phyloP scores from a whole-genome alignment of 768 basidiomycete genomes.

The Wakefieldia striispora region DNA sequence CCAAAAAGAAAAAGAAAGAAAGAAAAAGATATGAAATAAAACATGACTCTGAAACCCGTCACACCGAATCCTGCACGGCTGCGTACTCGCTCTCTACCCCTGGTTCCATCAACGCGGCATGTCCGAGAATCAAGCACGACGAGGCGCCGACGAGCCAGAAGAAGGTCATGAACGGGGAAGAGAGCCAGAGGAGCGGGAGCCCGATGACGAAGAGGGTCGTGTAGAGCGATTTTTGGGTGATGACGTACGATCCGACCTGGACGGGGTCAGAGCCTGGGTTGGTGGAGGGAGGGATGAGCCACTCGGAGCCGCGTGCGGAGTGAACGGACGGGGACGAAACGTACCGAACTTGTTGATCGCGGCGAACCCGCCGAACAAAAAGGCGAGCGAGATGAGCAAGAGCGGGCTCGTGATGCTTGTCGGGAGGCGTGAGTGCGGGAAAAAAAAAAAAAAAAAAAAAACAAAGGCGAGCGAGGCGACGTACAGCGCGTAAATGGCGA shows the following conservation, averaged over 20 bases:
- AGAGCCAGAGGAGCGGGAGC: slow-evolving; percentile 78
- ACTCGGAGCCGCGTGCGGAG: background rate
- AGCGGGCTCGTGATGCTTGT: slow-evolving; percentile 83
- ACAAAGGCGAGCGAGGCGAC: too few species aligned
- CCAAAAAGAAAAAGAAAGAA: background rate
- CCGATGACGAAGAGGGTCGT: slow-evolving; percentile 88
- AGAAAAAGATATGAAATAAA: background rate
- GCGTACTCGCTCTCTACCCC: slow-evolving; percentile 95
- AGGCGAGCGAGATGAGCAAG: slow-evolving; percentile 78
- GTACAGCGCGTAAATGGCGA: slow-evolving; percentile 87
- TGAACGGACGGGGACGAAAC: slow-evolving; percentile 30
- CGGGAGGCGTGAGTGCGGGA: background rate
- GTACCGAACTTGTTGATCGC: slow-evolving; percentile 89
- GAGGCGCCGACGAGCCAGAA: slow-evolving; percentile 96
- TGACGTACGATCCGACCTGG: slow-evolving; percentile 73
- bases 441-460: background rate
- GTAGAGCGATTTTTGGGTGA: slow-evolving; percentile 91
- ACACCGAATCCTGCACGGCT: slow-evolving; percentile 67
- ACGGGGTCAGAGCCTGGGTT: slow-evolving; percentile 80
- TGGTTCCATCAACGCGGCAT: slow-evolving; percentile 89
- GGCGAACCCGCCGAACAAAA: slow-evolving; percentile 90
- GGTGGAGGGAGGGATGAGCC: background rate
- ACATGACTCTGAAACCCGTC: slow-evolving; percentile 7
- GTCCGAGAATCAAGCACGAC: slow-evolving; percentile 76
- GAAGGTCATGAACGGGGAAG: slow-evolving; percentile 76